Evolutionary conservation across 2,329 filamentous ascomycete species (phyloP), one percentile per base, ranked within the genome.

Genomic region (Acephala macrosclerotiorum): DNA sequence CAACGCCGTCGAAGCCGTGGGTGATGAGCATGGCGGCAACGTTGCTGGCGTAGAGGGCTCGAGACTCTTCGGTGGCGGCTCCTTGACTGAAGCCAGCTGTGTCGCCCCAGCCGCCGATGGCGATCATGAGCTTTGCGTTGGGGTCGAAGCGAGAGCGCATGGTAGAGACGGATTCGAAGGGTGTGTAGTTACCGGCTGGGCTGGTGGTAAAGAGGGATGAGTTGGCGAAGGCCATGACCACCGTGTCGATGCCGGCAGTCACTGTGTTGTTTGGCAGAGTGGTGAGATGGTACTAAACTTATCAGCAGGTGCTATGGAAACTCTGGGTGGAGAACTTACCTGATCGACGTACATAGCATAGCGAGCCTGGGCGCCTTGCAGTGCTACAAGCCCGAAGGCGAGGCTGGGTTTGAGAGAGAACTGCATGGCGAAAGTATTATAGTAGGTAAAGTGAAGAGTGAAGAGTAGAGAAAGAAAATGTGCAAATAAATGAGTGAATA

Each of bases 31-130:
- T 89, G 33, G 79, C 79, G 4, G 84, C 85, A 1, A 93, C 82
- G 69, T 91, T 91, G 55, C 80, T 79, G 1, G 90, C 89, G 77
- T 90, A 94, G 8, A 78, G 79, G 65, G 81, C 79, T 11, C 89
- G 85, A 1, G 82, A 84, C 5, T 76, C 72, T 0, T 84, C 80
- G 2, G 82, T 82, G 53, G 80, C 82, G 1, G 87, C 86, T 0
- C 84, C 89, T 7, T 75, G 75, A 0, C 84, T 83, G 72, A 92
- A 93, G 0, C 90, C 90, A 4, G 77, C 75, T 0, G 85, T 88
- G 65, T 93, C 89, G 0, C 89, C 90, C 91, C 91, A 94, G 62
- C 91, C 91, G 12, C 91, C 91, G 69, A 94, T 87, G 20, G 91
- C 90, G 40, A 93, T 82, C 79, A 91, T 83, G 26, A 93, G 77